phyloP scores from a whole-genome alignment of 208 protist genomes.

The Acanthamoeba castellanii region DNA sequence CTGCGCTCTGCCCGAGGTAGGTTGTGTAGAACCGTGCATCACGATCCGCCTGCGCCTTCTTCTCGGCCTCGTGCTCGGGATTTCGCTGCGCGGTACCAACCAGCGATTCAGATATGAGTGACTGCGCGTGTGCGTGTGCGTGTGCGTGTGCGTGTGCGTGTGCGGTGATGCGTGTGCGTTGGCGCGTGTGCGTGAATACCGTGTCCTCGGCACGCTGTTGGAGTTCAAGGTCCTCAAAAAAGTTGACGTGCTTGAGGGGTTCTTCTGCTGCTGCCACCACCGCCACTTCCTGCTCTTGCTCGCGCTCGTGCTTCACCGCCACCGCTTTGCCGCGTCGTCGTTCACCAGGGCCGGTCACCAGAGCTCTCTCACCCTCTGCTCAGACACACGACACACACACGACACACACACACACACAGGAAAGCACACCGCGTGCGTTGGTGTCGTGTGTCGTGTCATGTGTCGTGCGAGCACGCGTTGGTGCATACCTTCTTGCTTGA shows the following conservation, averaged over 20 bases:
- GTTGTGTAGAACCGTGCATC: not conserved
- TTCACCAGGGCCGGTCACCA: not conserved
- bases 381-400: not conserved
- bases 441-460: too few relatives aligned
- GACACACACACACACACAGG: not conserved
- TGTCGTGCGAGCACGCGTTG: not conserved
- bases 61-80: constrained; percentile 23
- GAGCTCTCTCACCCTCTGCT: not conserved
- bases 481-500: not conserved
- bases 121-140: not conserved
- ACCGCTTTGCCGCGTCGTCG: not conserved
- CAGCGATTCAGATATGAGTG: not conserved
- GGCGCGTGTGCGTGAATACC: not conserved
- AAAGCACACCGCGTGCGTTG: too few relatives aligned
- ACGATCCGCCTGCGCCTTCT: not conserved
- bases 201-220: constrained; percentile 10
- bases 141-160: not conserved
- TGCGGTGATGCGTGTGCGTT: not conserved
- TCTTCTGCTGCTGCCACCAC: not conserved
- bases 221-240: constrained; percentile 31
- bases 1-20: constrained; percentile 27
- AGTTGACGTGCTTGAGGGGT: constrained; percentile 50
- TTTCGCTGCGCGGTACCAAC: not conserved
- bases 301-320: not conserved
- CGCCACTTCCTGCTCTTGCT: not conserved